Evolutionary conservation across 148 eudicot genomes (phyloP), one percentile per base, ranked within the genome.

Genomic region (Mesembryanthemum crystallinum): DNA sequence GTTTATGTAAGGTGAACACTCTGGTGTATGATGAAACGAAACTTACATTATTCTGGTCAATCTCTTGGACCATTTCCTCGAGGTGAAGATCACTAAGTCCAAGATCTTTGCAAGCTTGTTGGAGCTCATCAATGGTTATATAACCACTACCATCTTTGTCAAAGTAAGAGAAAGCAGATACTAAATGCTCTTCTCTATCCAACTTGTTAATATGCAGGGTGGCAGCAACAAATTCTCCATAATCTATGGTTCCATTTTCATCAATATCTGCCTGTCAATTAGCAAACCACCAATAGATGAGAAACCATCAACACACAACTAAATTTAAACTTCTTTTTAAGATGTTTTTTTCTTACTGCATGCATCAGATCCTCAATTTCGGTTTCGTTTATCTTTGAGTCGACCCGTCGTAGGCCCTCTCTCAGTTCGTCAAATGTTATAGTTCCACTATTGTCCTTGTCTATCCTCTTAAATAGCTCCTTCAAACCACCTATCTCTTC

Each of bases 141-240:
- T 87, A 89, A 47, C 98, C 98, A 71, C 96, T 92, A 0, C 88
- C 89, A 77, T 92, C 98, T 78, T 90, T 90, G 87, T 92, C 98
- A 61, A 92, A 92, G 79, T 87, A 92, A 5, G 98, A 73, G 69
- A 92, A 92, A n/a, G 98, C 98, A 63, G 91, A 85, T 27, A 86
- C 82, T 47, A 92, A 80, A 74, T 90, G 87, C 76, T 92, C 96
- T 77, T 90, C 98, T 81, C 91, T 87, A 60, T 90, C 95, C 86
- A 92, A 70, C 85, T 92, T 92, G 83, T 92, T 90, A 75, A 87
- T 63, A 79, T 92, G 98, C 73, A 92, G 62, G n/a, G 98, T 92
- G 59, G 98, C 98, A 65, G 98, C 98, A 28, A 92, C 68, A 67
- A 92, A 92, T 74, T 92, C 98, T 42, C 91, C 90, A 63, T 92